A percentile compares a stretch with the other conserved stretches of the same genome.
phyloP scores from a whole-genome alignment of 768 basidiomycete species.

The Royoungia palumana region DNA sequence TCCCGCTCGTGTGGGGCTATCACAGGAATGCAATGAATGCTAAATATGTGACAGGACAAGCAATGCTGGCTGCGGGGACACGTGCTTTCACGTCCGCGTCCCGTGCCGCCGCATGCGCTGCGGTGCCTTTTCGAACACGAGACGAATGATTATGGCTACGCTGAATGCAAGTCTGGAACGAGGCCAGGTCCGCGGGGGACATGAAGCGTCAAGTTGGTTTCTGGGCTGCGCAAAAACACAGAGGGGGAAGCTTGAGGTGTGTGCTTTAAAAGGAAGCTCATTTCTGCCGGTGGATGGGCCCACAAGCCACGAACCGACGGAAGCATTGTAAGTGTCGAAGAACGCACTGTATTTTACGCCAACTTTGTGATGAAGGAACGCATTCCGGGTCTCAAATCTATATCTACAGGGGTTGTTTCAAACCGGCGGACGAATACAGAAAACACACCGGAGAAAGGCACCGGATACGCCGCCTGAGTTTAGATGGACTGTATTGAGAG shows the following conservation, averaged over 20 bases:
- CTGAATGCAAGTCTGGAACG: constrained; percentile 5
- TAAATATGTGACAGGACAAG: not conserved
- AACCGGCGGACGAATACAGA: not conserved
- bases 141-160: constrained; percentile 13
- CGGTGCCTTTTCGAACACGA: constrained; percentile 7
- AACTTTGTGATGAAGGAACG: not conserved
- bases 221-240: constrained; percentile 11
- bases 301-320: constrained; percentile 3
- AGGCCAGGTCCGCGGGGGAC: constrained; percentile 22
- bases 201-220: constrained; percentile 18
- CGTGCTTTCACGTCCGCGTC: constrained; percentile 4
- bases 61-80: constrained; percentile 1
- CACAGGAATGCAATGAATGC: constrained; percentile 2
- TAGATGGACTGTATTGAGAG: not conserved
- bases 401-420: constrained; percentile 3
- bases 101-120: not conserved
- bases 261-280: constrained; percentile 13
- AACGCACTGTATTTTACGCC: constrained; percentile 9
- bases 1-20: constrained; percentile 3
- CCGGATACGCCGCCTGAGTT: constrained; percentile 2
- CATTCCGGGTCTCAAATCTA: not conserved
- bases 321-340: not conserved
- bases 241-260: constrained; percentile 5
- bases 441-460: not conserved
- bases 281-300: constrained; percentile 3